Percentiles rank a stretch among this genome's conserved stretches.
These are phyloP conservation scores for Andrographis paniculata DNA, from an alignment of 305 asterid species.

Conservation along the genomic window DNA sequence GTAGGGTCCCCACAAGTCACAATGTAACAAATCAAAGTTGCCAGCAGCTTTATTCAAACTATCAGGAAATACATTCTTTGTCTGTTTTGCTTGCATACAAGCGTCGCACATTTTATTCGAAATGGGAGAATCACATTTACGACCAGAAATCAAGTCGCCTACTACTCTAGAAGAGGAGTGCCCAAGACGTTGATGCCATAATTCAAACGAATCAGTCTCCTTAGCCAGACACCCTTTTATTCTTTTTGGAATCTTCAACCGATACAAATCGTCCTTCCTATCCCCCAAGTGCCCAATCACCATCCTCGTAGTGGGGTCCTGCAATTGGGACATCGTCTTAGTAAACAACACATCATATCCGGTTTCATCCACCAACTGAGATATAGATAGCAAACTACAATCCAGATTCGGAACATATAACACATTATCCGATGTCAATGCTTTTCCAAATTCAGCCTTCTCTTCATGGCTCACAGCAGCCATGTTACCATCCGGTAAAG, in stretches of 20 bases:
- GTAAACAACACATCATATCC: neutral
- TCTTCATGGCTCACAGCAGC: neutral
- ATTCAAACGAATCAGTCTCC: no score
- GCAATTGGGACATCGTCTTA: neutral
- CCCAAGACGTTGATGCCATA: neutral
- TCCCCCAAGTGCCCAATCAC: neutral
- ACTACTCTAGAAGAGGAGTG: neutral
- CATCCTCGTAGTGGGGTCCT: neutral
- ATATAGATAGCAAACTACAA: neutral
- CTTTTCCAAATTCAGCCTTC: neutral
- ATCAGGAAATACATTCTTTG: neutral
- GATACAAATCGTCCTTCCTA: neutral
- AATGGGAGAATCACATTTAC: neutral
- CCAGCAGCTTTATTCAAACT: constrained; percentile 1
- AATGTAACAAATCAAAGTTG: neutral
- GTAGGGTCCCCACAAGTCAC: constrained; percentile 3
- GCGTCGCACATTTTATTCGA: neutral
- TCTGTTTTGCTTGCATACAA: constrained; percentile 2
- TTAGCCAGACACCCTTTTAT: neutral
- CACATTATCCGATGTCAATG: constrained; percentile 1
- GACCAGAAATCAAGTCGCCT: neutral
- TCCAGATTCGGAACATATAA: neutral
- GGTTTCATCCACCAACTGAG: constrained; percentile 3
- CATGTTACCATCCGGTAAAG: neutral
- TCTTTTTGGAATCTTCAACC: neutral